phyloP scores from a whole-genome alignment of 192 early-diverging fungal species.

The Borealophlyctis nickersoniae region DNA sequence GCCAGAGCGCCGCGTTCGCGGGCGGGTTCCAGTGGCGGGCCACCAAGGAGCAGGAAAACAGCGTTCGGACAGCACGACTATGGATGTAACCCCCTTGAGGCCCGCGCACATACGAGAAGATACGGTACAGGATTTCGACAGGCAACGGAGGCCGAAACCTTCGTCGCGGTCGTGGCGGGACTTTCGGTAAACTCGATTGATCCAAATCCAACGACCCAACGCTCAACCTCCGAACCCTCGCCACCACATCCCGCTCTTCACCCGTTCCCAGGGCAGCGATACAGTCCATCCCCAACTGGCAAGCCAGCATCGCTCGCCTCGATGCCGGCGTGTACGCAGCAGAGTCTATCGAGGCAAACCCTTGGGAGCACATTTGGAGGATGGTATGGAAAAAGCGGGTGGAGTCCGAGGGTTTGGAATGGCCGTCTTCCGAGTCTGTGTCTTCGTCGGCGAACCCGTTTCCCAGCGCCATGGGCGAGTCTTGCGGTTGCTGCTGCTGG shows the following conservation, averaged over 20 bases:
- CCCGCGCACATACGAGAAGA: constrained; percentile 18
- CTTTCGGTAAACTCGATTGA: background rate
- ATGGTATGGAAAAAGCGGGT: constrained; percentile 17
- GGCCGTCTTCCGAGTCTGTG: background rate
- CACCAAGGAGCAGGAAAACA: constrained; percentile 24
- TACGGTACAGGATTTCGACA: constrained; percentile 22
- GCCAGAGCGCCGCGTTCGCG: constrained; percentile 24
- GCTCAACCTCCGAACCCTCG: constrained; percentile 5
- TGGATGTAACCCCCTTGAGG: background rate
- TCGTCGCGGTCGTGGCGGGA: background rate
- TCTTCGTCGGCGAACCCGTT: background rate
- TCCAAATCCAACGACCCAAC: background rate
- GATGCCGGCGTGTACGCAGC: constrained; percentile 11
- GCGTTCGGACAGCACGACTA: constrained; percentile 5
- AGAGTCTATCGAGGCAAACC: constrained; percentile 22
- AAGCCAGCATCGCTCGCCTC: constrained; percentile 20
- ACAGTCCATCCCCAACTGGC: constrained; percentile 24
- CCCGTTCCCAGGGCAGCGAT: constrained; percentile 15
- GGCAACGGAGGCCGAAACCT: constrained; percentile 16
- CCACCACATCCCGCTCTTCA: constrained; percentile 7
- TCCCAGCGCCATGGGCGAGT: too few relatives aligned
- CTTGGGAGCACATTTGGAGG: constrained; percentile 18
- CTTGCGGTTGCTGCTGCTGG: too few relatives aligned
- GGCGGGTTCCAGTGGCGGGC: constrained; percentile 20
- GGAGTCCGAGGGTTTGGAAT: background rate